Percentiles rank a stretch among this genome's conserved stretches.
phyloP scores from a whole-genome alignment of 1,284 basidiomycete genomes.

The Agaricales sp. region DNA sequence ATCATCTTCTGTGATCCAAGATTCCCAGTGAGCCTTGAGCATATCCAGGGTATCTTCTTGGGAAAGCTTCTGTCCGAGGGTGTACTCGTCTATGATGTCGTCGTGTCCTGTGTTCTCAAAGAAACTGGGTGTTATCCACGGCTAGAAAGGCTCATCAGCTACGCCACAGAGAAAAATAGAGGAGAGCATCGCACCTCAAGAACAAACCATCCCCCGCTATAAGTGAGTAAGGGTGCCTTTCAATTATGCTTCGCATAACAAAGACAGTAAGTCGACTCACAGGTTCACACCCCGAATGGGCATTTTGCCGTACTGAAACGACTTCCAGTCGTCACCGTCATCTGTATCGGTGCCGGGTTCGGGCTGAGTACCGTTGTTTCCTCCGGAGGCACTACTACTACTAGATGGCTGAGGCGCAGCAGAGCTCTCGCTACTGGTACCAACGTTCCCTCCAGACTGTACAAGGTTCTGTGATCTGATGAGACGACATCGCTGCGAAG shows the following conservation, averaged over 20 bases:
- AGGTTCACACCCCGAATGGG: conserved; percentile 52
- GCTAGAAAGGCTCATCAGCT: conserved; percentile 31
- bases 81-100: conserved; percentile 60
- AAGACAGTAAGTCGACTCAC: conserved; percentile 25
- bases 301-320: background rate
- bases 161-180: conserved; percentile 3
- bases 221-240: background rate
- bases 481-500: too few relatives aligned
- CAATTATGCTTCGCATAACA: conserved; percentile 3
- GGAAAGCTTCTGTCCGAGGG: conserved; percentile 49
- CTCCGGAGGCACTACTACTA: too few relatives aligned
- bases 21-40: conserved; percentile 52
- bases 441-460: too few relatives aligned
- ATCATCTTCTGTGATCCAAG: conserved; percentile 67
- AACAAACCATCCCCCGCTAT: conserved; percentile 53
- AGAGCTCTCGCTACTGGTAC: too few relatives aligned
- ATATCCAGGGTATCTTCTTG: conserved; percentile 31
- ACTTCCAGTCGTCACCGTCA: background rate
- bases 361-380: too few relatives aligned
- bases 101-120: conserved; percentile 55
- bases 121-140: conserved; percentile 68
- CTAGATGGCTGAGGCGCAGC: too few relatives aligned
- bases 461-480: too few relatives aligned
- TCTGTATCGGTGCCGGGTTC: too few relatives aligned
- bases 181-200: conserved; percentile 35